Conservation (phyloP, 352 stramenopile species). For the Phytophthora pisi region DNA sequence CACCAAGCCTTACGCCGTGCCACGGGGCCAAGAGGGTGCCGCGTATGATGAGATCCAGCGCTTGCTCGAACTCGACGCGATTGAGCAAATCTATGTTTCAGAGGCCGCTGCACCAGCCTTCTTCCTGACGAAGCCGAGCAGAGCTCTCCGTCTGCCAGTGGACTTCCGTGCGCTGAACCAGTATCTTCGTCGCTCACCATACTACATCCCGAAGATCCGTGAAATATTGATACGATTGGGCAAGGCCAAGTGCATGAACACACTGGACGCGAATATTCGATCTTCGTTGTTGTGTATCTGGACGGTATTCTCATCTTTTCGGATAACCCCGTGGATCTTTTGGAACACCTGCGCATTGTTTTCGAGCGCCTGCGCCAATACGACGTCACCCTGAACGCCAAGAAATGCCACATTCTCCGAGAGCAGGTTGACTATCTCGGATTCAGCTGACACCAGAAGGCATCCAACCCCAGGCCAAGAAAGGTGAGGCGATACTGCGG, state of each 20-base stretch:
- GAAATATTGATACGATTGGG: neutral
- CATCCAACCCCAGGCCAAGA: too few relatives aligned
- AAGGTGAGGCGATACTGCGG: too few relatives aligned
- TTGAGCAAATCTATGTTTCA: neutral
- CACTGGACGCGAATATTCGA: neutral
- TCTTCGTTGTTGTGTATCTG: too few relatives aligned
- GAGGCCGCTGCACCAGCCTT: neutral
- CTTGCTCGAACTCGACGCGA: neutral
- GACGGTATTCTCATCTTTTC: too few relatives aligned
- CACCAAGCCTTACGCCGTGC: too few relatives aligned
- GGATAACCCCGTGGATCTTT: too few relatives aligned
- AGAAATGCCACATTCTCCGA: constrained; percentile 14
- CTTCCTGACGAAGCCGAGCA: neutral
- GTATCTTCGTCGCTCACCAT: neutral
- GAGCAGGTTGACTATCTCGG: neutral
- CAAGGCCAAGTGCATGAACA: neutral
- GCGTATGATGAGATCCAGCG: neutral
- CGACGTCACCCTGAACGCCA: constrained; percentile 13
- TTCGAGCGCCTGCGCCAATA: neutral
- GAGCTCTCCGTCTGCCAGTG: neutral
- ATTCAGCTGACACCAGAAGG: neutral
- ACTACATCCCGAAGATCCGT: neutral
- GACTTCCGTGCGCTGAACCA: neutral
- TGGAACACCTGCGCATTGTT: too few relatives aligned
- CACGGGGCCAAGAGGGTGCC: neutral